Base-by-base conservation (phyloP, 2,329 filamentous ascomycete genomes). In the Trichoderma asperellum region DNA sequence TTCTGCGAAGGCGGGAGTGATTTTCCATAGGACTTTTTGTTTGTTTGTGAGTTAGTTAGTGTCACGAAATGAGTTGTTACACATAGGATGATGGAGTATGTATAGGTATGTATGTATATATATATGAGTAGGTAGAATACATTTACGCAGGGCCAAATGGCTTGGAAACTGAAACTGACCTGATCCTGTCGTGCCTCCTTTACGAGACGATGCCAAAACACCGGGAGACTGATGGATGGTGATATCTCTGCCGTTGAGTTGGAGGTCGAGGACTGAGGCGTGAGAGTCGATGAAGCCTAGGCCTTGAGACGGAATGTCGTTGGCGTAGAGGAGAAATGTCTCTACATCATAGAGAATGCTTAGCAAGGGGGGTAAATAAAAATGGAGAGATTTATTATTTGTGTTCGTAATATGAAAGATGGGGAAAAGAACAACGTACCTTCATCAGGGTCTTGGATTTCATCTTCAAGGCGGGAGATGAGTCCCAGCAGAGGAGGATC, bases 291-390 rank as follows among this genome's bases (percentile, higher is more conserved):
- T 82, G 80, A 97, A 96, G 76, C 95, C 96, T 11, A 98, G 89
- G 74, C 94, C 90, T 67, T 89, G 88, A 14, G 91, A 91, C 0
- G 91, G 89, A 32, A 93, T 87, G 21, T 88, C 82, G 77, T 91
- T 89, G 55, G 93, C 91, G 83, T 97, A 97, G 68, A 97, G 85
- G 47, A 94, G 81, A 76, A 97, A 97, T 5, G 93, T 92, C 82
- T 98, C 95, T 97, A 34, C 2, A 8, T 35, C 14, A 21, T 10
- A 56, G 56, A 56, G 68, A 24, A 24, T 24, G 24, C 3, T 24
- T 24, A 24, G 24, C 24, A 24, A 24, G 24, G 24, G 24, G 24
- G 52, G 71, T 62, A 5, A 10, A 56, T 14, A 27, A 14, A 10
- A 18, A 21, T 5, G 16, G 34, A 24, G 34, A 29, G 24, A 24